These are phyloP conservation scores for Cladosporium sp. DNA, from an alignment of 2,329 filamentous ascomycete species.

Conservation along the genomic window DNA sequence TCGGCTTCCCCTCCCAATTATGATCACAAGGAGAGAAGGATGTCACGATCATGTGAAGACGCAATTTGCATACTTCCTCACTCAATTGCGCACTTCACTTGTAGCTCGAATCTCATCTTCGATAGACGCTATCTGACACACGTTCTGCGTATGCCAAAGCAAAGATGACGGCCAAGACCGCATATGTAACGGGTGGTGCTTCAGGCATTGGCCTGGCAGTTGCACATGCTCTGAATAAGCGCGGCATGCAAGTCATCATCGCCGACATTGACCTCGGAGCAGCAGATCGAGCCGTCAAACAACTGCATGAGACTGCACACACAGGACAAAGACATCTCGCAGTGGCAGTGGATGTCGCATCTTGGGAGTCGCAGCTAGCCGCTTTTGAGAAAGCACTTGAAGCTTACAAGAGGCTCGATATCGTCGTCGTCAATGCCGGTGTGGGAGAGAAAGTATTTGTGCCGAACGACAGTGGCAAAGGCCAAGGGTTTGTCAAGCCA, in stretches of 20 bases:
- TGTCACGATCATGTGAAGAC: not conserved
- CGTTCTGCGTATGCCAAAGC: not conserved
- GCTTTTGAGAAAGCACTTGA: slow-evolving; percentile 35
- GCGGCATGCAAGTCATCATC: slow-evolving; percentile 49
- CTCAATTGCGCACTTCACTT: not conserved
- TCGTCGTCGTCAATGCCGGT: slow-evolving; percentile 39
- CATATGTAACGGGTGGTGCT: slow-evolving; percentile 25
- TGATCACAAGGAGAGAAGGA: not conserved
- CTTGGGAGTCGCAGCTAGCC: slow-evolving; percentile 35
- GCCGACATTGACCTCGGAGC: slow-evolving; percentile 35
- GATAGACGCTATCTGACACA: no score
- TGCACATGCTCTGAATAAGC: slow-evolving; percentile 11
- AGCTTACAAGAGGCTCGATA: slow-evolving; percentile 32
- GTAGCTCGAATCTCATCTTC: not conserved
- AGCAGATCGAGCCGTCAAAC: slow-evolving; percentile 24
- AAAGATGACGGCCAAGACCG: slow-evolving; percentile 12
- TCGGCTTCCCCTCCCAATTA: slow-evolving; percentile 1
- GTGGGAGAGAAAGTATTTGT: slow-evolving; percentile 39
- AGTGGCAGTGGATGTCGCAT: slow-evolving; percentile 30
- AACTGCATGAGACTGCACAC: not conserved
- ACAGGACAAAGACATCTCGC: slow-evolving; percentile 23
- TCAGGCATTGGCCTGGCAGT: slow-evolving; percentile 35
- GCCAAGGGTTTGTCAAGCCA: slow-evolving; percentile 34
- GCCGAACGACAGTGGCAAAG: slow-evolving; percentile 19
- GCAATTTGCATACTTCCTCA: no score